Conservation (phyloP, 2,329 filamentous ascomycete species). For the Botrytis aclada region DNA sequence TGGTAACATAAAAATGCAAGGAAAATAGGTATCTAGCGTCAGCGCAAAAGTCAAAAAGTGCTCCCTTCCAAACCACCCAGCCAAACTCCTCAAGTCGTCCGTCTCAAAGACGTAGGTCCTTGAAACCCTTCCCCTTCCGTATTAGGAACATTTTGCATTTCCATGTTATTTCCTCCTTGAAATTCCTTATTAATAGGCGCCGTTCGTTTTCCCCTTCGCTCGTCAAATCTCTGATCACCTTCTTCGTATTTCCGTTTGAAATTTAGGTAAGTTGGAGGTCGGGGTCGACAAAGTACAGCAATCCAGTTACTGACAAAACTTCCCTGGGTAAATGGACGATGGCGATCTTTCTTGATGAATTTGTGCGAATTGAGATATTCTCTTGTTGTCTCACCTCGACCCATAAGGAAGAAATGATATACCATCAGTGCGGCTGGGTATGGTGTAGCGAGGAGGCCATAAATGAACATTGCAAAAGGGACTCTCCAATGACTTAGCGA, state of each 20-base stretch:
- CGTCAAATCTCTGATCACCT: constrained; percentile 81
- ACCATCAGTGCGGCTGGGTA: constrained; percentile 82
- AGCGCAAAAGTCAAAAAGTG: neutral
- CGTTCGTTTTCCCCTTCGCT: constrained; percentile 50
- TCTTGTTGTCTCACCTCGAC: constrained; percentile 87
- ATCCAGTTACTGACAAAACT: constrained; percentile 74
- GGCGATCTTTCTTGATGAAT: constrained; percentile 86
- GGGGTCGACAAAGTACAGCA: constrained; percentile 75
- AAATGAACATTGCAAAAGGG: constrained; percentile 85
- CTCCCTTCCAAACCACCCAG: neutral
- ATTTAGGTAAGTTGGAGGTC: constrained; percentile 81
- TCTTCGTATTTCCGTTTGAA: constrained; percentile 76
- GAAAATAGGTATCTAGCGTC: constrained; percentile 16
- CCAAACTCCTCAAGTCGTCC: neutral
- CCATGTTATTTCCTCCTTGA: constrained; percentile 68
- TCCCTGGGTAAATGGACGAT: constrained; percentile 83
- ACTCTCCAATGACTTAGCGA: constrained; percentile 71
- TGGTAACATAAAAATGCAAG: constrained; percentile 9
- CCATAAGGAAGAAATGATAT: constrained; percentile 91
- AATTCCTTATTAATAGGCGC: constrained; percentile 49
- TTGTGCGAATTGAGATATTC: constrained; percentile 97
- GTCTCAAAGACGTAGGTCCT: constrained; percentile 43
- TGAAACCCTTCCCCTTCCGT: constrained; percentile 47
- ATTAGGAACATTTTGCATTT: constrained; percentile 50
- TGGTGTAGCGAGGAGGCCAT: constrained; percentile 67